Conservation (phyloP, 306 rosid genomes). For the Cucumis hystrix region DNA sequence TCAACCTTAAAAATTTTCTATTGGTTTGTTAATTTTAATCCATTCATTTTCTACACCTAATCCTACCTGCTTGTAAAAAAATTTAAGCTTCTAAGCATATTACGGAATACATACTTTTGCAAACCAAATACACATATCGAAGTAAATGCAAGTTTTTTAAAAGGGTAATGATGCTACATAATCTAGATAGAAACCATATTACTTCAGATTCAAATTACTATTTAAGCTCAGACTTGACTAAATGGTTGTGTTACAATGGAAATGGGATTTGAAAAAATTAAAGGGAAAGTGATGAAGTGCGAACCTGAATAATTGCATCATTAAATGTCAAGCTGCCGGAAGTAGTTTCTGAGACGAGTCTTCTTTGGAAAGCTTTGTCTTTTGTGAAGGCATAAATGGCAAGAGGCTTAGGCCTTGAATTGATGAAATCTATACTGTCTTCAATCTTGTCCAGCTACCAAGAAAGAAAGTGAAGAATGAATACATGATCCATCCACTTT, state of each 20-base stretch:
- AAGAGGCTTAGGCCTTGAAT: slow-evolving; percentile 51
- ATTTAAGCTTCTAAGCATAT: background rate
- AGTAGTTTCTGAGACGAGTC: slow-evolving; percentile 51
- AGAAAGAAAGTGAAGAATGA: background rate
- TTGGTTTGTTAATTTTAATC: background rate
- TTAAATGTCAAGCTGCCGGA: slow-evolving; percentile 50
- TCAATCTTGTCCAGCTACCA: slow-evolving; percentile 61
- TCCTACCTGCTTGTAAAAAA: background rate
- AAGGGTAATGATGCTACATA: no score
- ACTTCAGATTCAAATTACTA: background rate
- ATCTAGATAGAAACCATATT: background rate
- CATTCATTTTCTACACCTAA: background rate
- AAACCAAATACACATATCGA: background rate
- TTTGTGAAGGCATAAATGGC: slow-evolving; percentile 59
- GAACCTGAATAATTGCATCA: slow-evolving; percentile 54
- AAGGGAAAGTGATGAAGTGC: slow-evolving; percentile 8
- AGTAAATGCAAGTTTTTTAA: background rate
- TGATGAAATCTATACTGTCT: slow-evolving; percentile 48
- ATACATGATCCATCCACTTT: background rate
- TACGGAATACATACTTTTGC: background rate
- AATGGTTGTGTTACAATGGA: background rate
- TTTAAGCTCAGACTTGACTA: background rate
- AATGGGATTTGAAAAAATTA: background rate
- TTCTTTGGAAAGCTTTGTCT: slow-evolving; percentile 32
- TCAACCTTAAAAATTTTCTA: background rate